Base-by-base conservation (phyloP, 148 eudicot species). In the Dysphania ambrosioides region DNA sequence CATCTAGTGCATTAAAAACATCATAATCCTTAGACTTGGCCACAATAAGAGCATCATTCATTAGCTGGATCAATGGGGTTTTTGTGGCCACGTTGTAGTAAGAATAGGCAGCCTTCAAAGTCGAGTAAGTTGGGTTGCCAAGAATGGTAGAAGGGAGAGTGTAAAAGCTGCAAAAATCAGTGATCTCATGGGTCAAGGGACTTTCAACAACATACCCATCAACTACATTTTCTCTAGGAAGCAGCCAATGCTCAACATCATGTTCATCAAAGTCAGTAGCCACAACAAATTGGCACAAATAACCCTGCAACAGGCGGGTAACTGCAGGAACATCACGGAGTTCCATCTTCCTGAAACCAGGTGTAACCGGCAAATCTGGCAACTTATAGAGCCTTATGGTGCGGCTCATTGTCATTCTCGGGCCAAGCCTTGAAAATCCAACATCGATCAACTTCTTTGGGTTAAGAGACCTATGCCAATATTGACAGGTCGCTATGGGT, bases 321-420 rank as follows among this genome's bases (percentile, higher is more conserved):
- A 93, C 98, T 24, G 96, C 96, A 27, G 91, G 92, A 79, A 93
- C 87, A 79, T 93, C 96, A 30, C 85, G 96, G 53, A 83, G 83
- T 84, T 93, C 98, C 98, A 93, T 93, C 68, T 87, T 87, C 72
- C 98, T 86, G 53, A 93, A 93, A 31, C 98, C 98, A 15, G 90
- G 90, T 6, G 96, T 93, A 44, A 80, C 78, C 0, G 98, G 80
- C 13, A 91, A 78, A 73, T 87, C 92, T 3, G 96, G 92, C 72
- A 90, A 75, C 86, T 90, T 93, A 62, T 93, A 93, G 35, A 93
- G 85, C 87, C 87, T 93, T 55, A 93, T 93, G 31, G 96, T 93
- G 18, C 96, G 87, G 66, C 92, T 93, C 98, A 93, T 93, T 0
- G 96, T 93, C 98, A 93, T 93, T 63, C 98, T 87, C 21, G 98